phyloP scores from a whole-genome alignment of 2,329 filamentous ascomycete species.

The Metarhizium humberi region DNA sequence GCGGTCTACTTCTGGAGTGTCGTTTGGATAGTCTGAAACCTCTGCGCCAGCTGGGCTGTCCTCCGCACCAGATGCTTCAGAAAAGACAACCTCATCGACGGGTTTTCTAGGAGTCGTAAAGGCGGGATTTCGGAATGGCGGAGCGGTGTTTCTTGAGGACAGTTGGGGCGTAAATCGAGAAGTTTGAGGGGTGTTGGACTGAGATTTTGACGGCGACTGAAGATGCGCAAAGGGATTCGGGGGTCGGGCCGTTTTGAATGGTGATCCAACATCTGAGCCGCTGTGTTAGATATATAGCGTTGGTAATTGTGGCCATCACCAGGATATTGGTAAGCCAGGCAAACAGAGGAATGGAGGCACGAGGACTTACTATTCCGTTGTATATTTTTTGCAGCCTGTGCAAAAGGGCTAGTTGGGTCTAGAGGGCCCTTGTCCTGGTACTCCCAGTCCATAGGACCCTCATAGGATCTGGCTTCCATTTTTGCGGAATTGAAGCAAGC shows the following conservation, averaged over 20 bases:
- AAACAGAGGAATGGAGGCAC: background rate
- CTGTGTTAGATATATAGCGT: slow-evolving; percentile 11
- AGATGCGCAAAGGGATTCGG: slow-evolving; percentile 25
- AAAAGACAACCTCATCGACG: slow-evolving; percentile 42
- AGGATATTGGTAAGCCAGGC: background rate
- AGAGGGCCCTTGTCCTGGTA: slow-evolving; percentile 48
- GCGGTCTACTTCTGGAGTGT: slow-evolving; percentile 43
- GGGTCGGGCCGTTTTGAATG: slow-evolving; percentile 24
- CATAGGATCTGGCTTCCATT: slow-evolving; percentile 48
- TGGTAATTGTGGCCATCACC: background rate
- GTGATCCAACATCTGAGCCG: slow-evolving; percentile 27
- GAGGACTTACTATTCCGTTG: slow-evolving; percentile 32
- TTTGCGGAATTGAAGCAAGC: background rate
- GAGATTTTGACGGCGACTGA: slow-evolving; percentile 31
- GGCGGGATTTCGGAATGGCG: slow-evolving; percentile 52
- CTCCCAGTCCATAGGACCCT: slow-evolving; percentile 59
- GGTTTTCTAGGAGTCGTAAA: slow-evolving; percentile 55
- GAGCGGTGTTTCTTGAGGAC: slow-evolving; percentile 31
- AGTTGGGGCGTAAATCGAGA: slow-evolving; percentile 37
- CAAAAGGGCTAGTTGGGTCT: slow-evolving; percentile 54
- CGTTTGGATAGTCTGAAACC: slow-evolving; percentile 40
- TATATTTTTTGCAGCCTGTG: slow-evolving; percentile 36
- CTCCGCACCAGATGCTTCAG: slow-evolving; percentile 48
- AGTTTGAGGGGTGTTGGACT: slow-evolving; percentile 28
- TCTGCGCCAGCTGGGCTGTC: slow-evolving; percentile 53